Conservation (phyloP, 257 asterid species). For the Ilex asprella region DNA sequence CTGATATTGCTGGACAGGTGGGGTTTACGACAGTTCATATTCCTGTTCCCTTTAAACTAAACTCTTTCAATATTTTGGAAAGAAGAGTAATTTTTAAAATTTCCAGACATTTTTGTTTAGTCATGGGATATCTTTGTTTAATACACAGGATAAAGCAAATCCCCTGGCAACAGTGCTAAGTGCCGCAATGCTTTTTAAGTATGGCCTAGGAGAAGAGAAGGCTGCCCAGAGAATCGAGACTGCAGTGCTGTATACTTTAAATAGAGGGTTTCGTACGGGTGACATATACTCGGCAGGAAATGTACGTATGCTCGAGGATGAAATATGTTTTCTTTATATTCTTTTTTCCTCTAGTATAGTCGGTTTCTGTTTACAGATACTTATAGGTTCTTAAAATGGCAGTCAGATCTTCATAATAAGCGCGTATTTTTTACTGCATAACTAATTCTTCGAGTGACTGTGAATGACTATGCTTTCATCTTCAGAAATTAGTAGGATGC, state of each 20-base stretch:
- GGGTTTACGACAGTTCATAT: not conserved
- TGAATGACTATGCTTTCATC: not conserved
- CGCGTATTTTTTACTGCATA: not conserved
- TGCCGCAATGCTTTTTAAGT: constrained; percentile 93
- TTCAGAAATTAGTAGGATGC: constrained; percentile 95
- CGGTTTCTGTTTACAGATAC: not conserved
- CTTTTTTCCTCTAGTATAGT: not conserved
- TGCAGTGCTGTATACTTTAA: constrained; percentile 70
- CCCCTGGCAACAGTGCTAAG: constrained; percentile 87
- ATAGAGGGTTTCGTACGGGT: constrained; percentile 85
- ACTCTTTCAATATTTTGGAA: not conserved
- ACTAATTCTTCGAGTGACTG: not conserved
- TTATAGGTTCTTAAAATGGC: not conserved
- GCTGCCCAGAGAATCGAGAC: constrained; percentile 89
- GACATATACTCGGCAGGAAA: constrained; percentile 76
- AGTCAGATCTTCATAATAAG: not conserved
- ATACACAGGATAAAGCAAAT: constrained; percentile 85
- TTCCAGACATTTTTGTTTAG: not conserved
- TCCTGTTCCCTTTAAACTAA: not conserved
- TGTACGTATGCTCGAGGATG: constrained; percentile 23
- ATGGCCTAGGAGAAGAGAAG: constrained; percentile 88
- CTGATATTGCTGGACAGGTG: constrained; percentile 99
- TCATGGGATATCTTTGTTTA: not conserved
- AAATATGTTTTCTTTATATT: constrained; percentile 1
- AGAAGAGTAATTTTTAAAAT: too few species aligned